Base-by-base conservation (phyloP, 2,329 filamentous ascomycete species). In the Trichoderma atroviride region DNA sequence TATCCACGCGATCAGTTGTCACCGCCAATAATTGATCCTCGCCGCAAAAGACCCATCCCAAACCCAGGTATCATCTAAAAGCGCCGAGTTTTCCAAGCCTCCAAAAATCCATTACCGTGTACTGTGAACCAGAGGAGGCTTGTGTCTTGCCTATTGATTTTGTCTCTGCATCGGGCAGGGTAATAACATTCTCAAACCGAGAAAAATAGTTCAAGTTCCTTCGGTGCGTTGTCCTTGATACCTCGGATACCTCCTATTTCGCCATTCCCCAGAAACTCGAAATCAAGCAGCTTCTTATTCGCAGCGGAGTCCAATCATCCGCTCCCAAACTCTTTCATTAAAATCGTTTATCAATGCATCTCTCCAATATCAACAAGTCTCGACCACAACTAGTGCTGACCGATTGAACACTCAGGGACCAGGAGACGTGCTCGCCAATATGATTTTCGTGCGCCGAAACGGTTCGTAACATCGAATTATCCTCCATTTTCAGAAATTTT, bases 1-100 rank as follows among this genome's bases (percentile, higher is more conserved):
- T 31, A 43, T 56, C 50, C 61, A 56, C n/a, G 35, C 43, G 61
- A 64, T 56, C 19, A n/a, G n/a, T 31, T 35, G 53, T 55, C 24
- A 9, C 31, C 35, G 10, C 27, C 50, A 7, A 43, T 16, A 7
- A 43, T 29, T 33, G 3, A 33, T 29, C 33, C 29, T 56, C 31
- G 35, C 61, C 55, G 9, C 37, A 7, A n/a, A 37, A 64, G 33
- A 43, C 24, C 22, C 61, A 6, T 14, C n/a, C 40, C 11, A 27
- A 22, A 61, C 47, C 19, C 11, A 43, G 22, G 9, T 33, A 22
- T 27, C 37, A 24, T 31, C n/a, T 22, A 35, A 22, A 9, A 37
- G 52, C 43, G n/a, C 29, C 19, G 19, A 53, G 6, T 22, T 31
- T 9, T 3, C 22, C 60, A 67, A 31, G 31, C 55, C 40, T 58